Evolutionary conservation across 371 early-diverging fungal genomes (phyloP).

Genomic region (Actinomortierella ambigua): DNA sequence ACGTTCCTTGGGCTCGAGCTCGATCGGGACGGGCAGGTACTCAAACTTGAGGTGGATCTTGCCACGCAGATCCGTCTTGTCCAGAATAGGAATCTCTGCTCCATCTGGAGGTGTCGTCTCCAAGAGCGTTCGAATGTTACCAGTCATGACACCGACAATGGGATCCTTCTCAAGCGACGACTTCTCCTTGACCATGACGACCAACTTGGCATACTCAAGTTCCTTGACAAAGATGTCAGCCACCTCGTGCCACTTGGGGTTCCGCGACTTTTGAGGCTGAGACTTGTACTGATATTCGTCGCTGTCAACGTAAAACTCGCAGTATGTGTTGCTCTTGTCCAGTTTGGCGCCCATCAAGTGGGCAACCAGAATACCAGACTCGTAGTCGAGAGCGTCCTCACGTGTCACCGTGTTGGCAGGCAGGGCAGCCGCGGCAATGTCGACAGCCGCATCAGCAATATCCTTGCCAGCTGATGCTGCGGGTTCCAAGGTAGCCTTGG

Average conservation of each 20-base stretch:
- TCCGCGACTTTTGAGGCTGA: constrained; percentile 25
- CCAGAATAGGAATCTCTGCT: constrained; percentile 45
- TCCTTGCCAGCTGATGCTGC: background rate
- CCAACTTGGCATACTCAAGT: constrained; percentile 60
- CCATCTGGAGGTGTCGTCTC: constrained; percentile 31
- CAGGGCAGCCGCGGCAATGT: constrained; percentile 8
- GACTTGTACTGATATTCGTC: constrained; percentile 44
- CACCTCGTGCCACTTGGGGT: constrained; percentile 43
- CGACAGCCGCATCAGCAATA: constrained; percentile 5
- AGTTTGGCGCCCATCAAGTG: constrained; percentile 33
- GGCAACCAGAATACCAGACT: constrained; percentile 43
- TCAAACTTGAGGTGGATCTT: constrained; percentile 58
- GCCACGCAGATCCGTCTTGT: constrained; percentile 31
- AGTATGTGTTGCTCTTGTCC: constrained; percentile 33
- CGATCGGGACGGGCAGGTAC: constrained; percentile 55
- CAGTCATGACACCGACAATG: constrained; percentile 16
- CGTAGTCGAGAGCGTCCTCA: constrained; percentile 26
- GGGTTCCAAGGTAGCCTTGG: background rate
- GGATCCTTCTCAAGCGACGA: constrained; percentile 33
- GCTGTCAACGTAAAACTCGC: constrained; percentile 46
- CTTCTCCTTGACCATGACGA: constrained; percentile 50
- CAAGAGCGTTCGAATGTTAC: constrained; percentile 18
- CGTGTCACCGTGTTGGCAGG: constrained; percentile 26
- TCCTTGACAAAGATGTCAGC: constrained; percentile 67
- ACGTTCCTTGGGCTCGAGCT: constrained; percentile 60